Evolutionary conservation across 148 eudicot genomes (phyloP).

Genomic region (Diospyros kaki): DNA sequence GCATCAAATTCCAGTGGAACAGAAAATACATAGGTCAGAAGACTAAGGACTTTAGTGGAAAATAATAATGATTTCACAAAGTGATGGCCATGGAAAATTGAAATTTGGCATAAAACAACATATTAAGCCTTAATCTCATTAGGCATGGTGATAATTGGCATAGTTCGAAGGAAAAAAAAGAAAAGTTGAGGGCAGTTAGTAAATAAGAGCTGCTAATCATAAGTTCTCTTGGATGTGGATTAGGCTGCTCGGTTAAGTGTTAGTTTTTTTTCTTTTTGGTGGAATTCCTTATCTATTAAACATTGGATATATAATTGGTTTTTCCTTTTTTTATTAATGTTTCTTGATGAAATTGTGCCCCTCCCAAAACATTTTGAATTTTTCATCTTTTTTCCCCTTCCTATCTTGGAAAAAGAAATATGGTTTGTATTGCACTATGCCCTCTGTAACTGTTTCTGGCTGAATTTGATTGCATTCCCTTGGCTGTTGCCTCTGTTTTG

Average conservation of each 20-base stretch:
- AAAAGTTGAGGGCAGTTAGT: background rate
- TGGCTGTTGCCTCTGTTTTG: background rate
- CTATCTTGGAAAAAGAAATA: background rate
- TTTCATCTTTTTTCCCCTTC: background rate
- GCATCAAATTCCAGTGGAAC: too few species aligned
- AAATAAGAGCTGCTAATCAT: background rate
- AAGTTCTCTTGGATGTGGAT: background rate
- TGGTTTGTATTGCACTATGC: background rate
- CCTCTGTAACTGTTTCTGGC: background rate
- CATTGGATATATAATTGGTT: background rate
- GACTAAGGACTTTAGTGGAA: background rate
- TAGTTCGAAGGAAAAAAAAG: too few species aligned
- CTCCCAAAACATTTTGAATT: background rate
- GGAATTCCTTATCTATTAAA: background rate
- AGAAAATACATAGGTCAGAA: too few species aligned
- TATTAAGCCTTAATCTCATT: too few species aligned
- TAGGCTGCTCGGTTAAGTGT: background rate
- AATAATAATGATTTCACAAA: background rate
- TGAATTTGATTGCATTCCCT: background rate
- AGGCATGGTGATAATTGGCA: background rate
- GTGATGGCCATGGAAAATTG: too few species aligned
- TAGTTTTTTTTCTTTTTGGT: background rate
- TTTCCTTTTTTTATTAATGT: constrained; percentile 3
- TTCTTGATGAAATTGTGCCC: background rate
- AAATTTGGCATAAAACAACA: too few species aligned